A percentile compares a stretch with the other conserved stretches of the same genome.
Conservation (phyloP, 1,284 basidiomycete species). For the Fomes fomentarius region DNA sequence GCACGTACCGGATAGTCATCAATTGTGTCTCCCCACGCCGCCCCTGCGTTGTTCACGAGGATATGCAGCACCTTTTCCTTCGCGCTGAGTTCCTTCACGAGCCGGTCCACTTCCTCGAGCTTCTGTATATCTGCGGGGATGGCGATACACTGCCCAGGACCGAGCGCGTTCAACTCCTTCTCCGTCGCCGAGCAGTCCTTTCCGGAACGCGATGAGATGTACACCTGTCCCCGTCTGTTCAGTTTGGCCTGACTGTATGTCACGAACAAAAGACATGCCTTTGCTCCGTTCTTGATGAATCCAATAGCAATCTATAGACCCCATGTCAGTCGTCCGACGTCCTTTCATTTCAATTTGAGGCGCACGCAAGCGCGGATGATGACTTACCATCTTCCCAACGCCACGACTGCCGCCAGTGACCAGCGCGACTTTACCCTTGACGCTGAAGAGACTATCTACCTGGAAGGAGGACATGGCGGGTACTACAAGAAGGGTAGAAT, state of each 20-base stretch:
- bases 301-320: conserved; percentile 76
- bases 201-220: conserved; percentile 67
- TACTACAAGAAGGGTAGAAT: too few species aligned
- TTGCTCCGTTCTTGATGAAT: conserved; percentile 68
- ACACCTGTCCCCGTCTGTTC: conserved; percentile 26
- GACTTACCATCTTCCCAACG: conserved; percentile 68
- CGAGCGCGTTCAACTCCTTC: conserved; percentile 53
- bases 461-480: conserved; percentile 45
- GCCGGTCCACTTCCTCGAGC: conserved; percentile 56
- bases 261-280: conserved; percentile 37
- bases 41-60: conserved; percentile 73
- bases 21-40: conserved; percentile 62
- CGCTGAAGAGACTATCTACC: conserved; percentile 53
- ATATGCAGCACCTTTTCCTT: conserved; percentile 61
- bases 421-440: conserved; percentile 64
- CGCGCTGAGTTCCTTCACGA: conserved; percentile 54
- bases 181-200: conserved; percentile 63
- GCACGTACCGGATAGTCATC: conserved; percentile 55
- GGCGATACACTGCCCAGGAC: conserved; percentile 59
- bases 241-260: not conserved
- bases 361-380: too few species aligned
- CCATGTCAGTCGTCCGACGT: too few species aligned
- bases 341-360: too few species aligned
- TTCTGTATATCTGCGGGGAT: conserved; percentile 66
- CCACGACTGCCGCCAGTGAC: conserved; percentile 77